A percentile compares a stretch with the other conserved stretches of the same genome.
Conservation (phyloP, 2,329 filamentous ascomycete species). For the Neopestalotiopsis sp. region DNA sequence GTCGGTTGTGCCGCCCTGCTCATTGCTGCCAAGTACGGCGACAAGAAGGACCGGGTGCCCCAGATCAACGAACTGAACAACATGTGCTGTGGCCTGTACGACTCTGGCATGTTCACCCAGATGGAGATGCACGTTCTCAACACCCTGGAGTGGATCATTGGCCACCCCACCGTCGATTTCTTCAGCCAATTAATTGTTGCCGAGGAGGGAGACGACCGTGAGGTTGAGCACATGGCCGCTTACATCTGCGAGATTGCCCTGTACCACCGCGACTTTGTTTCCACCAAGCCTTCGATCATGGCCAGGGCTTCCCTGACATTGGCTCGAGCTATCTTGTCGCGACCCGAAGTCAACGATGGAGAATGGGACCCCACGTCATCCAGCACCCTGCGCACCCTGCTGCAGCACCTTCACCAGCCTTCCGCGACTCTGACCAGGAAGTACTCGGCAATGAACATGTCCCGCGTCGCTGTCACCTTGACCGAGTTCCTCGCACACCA, state of each 20-base stretch:
- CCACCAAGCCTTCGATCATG: constrained; percentile 88
- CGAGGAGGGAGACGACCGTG: constrained; percentile 78
- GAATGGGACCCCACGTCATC: constrained; percentile 80
- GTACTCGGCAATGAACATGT: constrained; percentile 61
- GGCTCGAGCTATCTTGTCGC: constrained; percentile 82
- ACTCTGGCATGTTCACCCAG: constrained; percentile 99
- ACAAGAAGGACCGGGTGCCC: constrained; percentile 98
- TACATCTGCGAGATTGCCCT: constrained; percentile 95
- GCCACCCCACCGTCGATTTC: constrained; percentile 93
- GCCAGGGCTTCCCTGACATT: constrained; percentile 86
- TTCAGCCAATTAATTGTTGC: constrained; percentile 88
- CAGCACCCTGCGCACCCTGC: constrained; percentile 65
- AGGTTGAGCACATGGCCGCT: constrained; percentile 92
- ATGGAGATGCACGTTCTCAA: constrained; percentile 99
- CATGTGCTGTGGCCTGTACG: constrained; percentile 98
- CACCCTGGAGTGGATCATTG: constrained; percentile 94
- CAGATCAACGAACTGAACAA: constrained; percentile 97
- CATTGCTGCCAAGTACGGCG: constrained; percentile 97
- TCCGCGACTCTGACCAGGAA: constrained; percentile 64
- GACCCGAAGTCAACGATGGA: constrained; percentile 75
- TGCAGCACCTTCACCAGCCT: constrained; percentile 64
- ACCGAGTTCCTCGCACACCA: constrained; percentile 65
- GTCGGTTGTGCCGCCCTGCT: constrained; percentile 95
- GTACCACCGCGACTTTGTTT: constrained; percentile 97
- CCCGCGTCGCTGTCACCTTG: constrained; percentile 59